Conservation (phyloP, 345 rosid genomes). For the Nephelium lappaceum region DNA sequence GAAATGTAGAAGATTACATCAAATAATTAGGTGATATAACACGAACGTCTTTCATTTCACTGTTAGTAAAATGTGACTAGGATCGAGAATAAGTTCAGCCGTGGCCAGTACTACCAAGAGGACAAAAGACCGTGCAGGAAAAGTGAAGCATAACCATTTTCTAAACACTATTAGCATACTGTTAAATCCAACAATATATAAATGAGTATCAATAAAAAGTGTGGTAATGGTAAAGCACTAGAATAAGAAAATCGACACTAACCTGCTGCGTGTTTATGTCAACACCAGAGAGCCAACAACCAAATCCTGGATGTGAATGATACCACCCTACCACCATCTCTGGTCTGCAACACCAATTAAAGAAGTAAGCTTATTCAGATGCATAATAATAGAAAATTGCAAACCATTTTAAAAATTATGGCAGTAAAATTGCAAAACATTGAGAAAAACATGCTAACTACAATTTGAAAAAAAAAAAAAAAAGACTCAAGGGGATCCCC, state of each 20-base stretch:
- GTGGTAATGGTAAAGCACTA: not conserved
- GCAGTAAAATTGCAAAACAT: not conserved
- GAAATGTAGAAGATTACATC: not conserved
- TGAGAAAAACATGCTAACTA: not conserved
- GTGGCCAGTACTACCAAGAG: not conserved
- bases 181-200: not conserved
- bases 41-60: not conserved
- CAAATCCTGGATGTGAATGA: conserved; percentile 99
- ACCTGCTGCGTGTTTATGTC: conserved; percentile 99
- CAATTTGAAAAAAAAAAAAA: not conserved
- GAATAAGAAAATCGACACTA: not conserved
- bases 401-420: not conserved
- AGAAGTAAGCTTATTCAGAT: conserved; percentile 11
- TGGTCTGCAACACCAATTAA: conserved; percentile 58
- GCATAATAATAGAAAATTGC: not conserved
- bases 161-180: too few species aligned
- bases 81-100: not conserved
- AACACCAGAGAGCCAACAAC: conserved; percentile 99
- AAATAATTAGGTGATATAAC: not conserved
- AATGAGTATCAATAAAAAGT: not conserved
- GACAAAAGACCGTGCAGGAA: not conserved
- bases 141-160: not conserved
- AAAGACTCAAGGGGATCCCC: not conserved
- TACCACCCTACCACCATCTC: conserved; percentile 99
- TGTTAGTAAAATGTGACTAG: not conserved